Evolutionary conservation across 257 asterid species (phyloP).

Genomic region (Solanum gracilifrons): DNA sequence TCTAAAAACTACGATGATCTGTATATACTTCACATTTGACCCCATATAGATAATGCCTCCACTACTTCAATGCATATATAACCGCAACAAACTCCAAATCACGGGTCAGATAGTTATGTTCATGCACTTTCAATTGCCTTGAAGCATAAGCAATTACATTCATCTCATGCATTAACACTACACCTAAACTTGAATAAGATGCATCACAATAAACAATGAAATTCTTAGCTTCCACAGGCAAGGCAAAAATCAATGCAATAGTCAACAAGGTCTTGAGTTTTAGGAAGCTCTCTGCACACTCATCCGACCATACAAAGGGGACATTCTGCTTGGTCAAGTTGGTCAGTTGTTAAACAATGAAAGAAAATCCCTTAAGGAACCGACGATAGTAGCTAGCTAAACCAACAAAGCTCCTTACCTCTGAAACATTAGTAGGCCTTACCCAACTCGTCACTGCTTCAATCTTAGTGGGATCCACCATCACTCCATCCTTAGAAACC

Average conservation of each 20-base stretch:
- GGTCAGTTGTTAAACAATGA: not conserved
- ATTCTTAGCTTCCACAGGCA: not conserved
- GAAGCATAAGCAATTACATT: not conserved
- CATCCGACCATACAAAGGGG: not conserved
- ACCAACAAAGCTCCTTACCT: not conserved
- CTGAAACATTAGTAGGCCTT: not conserved
- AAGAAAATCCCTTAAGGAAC: not conserved
- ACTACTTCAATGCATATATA: not conserved
- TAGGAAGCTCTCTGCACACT: not conserved
- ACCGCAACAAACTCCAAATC: not conserved
- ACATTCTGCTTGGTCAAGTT: not conserved
- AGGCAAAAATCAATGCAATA: not conserved
- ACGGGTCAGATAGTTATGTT: not conserved
- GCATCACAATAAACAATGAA: not conserved
- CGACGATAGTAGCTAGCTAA: not conserved
- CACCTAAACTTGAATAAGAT: not conserved
- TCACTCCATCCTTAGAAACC: not conserved
- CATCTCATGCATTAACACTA: not conserved
- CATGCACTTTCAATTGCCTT: not conserved
- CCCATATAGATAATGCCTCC: not conserved
- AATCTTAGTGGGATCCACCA: not conserved
- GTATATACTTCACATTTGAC: not conserved
- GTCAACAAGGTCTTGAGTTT: not conserved
- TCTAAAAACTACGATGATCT: not conserved
- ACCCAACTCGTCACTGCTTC: not conserved